These are phyloP conservation scores for Macroventuria anomochaeta DNA, from an alignment of 2,329 filamentous ascomycete genomes.

Conservation along the genomic window DNA sequence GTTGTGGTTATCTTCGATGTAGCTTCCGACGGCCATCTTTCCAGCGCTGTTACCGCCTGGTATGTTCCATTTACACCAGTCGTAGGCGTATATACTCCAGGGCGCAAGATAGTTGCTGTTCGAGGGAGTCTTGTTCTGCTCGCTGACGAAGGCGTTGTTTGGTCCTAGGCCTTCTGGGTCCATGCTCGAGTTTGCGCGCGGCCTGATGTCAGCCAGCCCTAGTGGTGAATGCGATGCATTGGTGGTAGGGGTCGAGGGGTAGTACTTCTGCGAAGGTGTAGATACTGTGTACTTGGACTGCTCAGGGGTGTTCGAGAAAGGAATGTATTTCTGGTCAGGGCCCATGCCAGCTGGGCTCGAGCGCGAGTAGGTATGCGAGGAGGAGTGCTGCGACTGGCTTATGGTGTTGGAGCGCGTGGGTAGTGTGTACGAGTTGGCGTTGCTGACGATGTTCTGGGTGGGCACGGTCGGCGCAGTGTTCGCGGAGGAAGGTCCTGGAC, in stretches of 20 bases:
- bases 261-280: constrained; percentile 65
- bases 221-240: constrained; percentile 83
- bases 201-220: constrained; percentile 89
- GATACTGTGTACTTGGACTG: constrained; percentile 53
- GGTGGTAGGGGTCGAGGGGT: constrained; percentile 57
- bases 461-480: constrained; percentile 66
- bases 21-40: constrained; percentile 94
- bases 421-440: constrained; percentile 65
- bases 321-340: constrained; percentile 66
- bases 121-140: constrained; percentile 68
- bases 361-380: constrained; percentile 71
- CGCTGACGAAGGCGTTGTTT: constrained; percentile 63
- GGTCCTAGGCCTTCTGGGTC: constrained; percentile 72
- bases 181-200: constrained; percentile 80
- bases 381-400: constrained; percentile 57
- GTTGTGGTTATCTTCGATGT: constrained; percentile 96
- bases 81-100: constrained; percentile 95
- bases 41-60: constrained; percentile 74
- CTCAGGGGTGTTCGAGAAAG: constrained; percentile 69
- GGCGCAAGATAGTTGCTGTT: constrained; percentile 94
- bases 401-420: constrained; percentile 71
- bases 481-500: constrained; percentile 60
- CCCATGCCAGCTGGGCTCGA: constrained; percentile 76
- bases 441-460: constrained; percentile 60
- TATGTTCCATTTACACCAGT: constrained; percentile 99